These are phyloP conservation scores for Saturnispora ahearnii DNA, from an alignment of 805 yeast genomes.

Conservation along the genomic window DNA sequence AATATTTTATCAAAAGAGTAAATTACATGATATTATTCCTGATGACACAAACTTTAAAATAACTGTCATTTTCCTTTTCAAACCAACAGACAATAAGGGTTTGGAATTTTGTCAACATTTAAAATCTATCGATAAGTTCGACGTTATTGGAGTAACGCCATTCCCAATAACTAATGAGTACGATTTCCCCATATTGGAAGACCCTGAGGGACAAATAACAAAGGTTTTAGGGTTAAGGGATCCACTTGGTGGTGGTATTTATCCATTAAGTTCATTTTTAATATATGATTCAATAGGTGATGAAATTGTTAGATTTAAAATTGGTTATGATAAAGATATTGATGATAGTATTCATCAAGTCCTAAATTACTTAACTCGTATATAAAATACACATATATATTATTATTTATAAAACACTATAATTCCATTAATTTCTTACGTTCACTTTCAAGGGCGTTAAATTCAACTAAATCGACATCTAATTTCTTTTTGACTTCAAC, in stretches of 20 bases:
- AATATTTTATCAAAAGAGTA: background rate
- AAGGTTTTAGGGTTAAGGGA: conserved; percentile 19
- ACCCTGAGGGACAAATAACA: conserved; percentile 22
- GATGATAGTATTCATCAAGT: conserved; percentile 13
- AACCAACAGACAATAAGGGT: conserved; percentile 5
- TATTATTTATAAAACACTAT: background rate
- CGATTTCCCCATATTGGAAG: conserved; percentile 24
- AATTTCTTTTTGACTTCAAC: conserved; percentile 22
- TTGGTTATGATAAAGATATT: conserved; percentile 22
- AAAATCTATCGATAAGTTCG: background rate
- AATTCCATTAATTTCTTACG: conserved; percentile 20
- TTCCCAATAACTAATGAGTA: conserved; percentile 8
- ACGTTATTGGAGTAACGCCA: conserved; percentile 20
- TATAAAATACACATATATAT: background rate
- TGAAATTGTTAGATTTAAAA: conserved; percentile 18
- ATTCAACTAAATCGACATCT: conserved; percentile 19
- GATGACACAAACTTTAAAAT: background rate
- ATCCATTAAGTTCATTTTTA: conserved; percentile 25
- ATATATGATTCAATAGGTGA: conserved; percentile 19
- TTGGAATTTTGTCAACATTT: background rate
- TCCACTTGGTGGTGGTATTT: conserved; percentile 31
- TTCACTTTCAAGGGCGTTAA: conserved; percentile 25
- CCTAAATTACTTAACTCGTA: background rate
- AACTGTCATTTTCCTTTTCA: conserved; percentile 3
- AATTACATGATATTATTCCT: background rate